Evolutionary conservation across 148 eudicot genomes (phyloP).

Genomic region (Spergularia marina): DNA sequence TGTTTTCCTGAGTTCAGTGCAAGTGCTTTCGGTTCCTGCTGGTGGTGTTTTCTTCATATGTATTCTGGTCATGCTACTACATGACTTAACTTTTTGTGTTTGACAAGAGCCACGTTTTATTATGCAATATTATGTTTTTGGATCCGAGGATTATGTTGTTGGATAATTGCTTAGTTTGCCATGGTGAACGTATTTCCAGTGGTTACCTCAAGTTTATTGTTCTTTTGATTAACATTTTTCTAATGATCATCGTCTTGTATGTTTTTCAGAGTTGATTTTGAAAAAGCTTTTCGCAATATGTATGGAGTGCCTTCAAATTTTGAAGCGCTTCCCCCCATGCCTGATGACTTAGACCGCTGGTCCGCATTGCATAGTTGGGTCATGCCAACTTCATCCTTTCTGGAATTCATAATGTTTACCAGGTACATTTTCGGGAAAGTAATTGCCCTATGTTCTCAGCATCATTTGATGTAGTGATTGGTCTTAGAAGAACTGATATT

Average conservation of each 20-base stretch:
- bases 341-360: slow-evolving; percentile 91
- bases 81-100: not conserved
- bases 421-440: slow-evolving; percentile 43
- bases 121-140: not conserved
- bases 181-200: not conserved
- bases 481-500: not conserved
- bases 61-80: not conserved
- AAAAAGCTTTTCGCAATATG: slow-evolving; percentile 81
- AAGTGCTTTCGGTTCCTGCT: not conserved
- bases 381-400: slow-evolving; percentile 97
- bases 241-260: not conserved
- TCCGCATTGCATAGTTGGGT: slow-evolving; percentile 94
- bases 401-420: slow-evolving; percentile 86
- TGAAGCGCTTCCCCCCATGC: slow-evolving; percentile 97
- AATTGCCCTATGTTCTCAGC: not conserved
- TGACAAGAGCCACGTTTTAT: not conserved
- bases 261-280: slow-evolving; percentile 68
- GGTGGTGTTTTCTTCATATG: not conserved
- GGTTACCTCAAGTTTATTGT: not conserved
- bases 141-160: not conserved
- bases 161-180: not conserved
- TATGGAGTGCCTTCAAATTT: slow-evolving; percentile 70
- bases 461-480: not conserved
- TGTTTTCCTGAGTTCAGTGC: too few relatives aligned
- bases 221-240: not conserved